Evolutionary conservation across 2,329 filamentous ascomycete species (phyloP), one percentile per base, ranked within the genome.

Genomic region (Elsinoe batatas): DNA sequence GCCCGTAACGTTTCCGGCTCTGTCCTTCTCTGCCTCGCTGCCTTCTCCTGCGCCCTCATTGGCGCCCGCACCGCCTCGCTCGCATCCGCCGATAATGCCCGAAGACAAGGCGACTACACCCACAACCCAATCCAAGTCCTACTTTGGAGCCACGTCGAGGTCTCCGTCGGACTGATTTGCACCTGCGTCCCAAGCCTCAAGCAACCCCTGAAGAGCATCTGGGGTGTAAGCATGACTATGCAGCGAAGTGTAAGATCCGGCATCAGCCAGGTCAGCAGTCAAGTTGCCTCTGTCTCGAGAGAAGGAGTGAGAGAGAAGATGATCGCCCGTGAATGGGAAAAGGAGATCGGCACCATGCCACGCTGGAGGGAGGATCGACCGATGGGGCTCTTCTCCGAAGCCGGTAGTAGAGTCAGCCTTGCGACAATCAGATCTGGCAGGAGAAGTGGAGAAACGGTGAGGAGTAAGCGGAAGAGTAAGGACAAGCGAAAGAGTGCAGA

Each of bases 111-210:
- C 4, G 47, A 51, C 18, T 26, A 17, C 33, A 51, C 47, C 12
- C 32, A 51, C 47, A 33, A 15, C 6, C 47, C 47, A n/a, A 38
- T 18, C 3, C 32, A 18, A 12, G 47, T 51, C 6, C 33, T 51
- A 5, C 11, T 51, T 22, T 51, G 47, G 47, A 51, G 35, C 35
- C 47, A 51, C 15, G 17, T 51, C 15, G 47, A 51, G n/a, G 47
- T 35, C 35, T 17, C 13, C 47, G 11, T 51, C 15, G 47, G 47
- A 15, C 47, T 51, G 32, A 51, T 51, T 11, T 36, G 32, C 32
- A 51, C 47, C 6, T 51, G 47, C 17, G 47, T 38, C 15, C 47
- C 47, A 10, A 15, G 12, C 3, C 47, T 51, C 13, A 51, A 51
- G 32, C 32, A 36, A 20, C 47, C 47, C 2, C 26, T 51, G 8